Base-by-base conservation (phyloP, 2,329 filamentous ascomycete genomes). In the Fusarium chaquense region DNA sequence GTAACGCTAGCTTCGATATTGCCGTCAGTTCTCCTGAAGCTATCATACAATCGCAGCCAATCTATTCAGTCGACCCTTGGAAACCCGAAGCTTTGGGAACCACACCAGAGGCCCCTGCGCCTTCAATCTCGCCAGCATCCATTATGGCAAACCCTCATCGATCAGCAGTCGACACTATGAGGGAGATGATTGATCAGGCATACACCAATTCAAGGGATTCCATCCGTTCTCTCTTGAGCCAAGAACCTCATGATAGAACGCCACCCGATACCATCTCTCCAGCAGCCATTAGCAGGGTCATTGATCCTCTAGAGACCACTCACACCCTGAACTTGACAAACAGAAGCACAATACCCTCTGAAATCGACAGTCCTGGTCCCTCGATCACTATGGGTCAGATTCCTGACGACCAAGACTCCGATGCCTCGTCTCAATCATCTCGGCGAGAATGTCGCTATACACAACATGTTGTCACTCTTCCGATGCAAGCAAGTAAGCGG, bases 381-480 rank as follows among this genome's bases (percentile, higher is more conserved):
- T 68, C 75, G 12, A 67, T 76, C 24, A 67, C 72, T 11, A 73
- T 76, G 73, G 76, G 64, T 4, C 76, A 77, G 41, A 50, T 70
- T 7, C 62, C 72, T 8, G 51, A 59, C 32, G 73, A 76, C 43
- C 62, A 70, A 18, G 68, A 62, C 20, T 77, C 70, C 32, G 68
- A 69, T 44, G 69, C 65, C 15, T 71, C 64, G 30, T 70, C 58
- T 53, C 63, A 55, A 58, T 68, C 55, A 45, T 72, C 58, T 36
- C 46, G 55, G 55, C 54, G 52, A 46, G 58, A 58, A 46, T 59
- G 35, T 32, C 36, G 15, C 46, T 53, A 46, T 6, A 53, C 57
- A 57, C 84, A 87, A 46, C 85, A 85, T 65, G 69, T 85, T 6
- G 78, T 90, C 33, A 89, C 88, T 1, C 78, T 91, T 1, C 86